These are phyloP conservation scores for Backusella westeae DNA, from an alignment of 192 early-diverging fungal species.

Conservation along the genomic window DNA sequence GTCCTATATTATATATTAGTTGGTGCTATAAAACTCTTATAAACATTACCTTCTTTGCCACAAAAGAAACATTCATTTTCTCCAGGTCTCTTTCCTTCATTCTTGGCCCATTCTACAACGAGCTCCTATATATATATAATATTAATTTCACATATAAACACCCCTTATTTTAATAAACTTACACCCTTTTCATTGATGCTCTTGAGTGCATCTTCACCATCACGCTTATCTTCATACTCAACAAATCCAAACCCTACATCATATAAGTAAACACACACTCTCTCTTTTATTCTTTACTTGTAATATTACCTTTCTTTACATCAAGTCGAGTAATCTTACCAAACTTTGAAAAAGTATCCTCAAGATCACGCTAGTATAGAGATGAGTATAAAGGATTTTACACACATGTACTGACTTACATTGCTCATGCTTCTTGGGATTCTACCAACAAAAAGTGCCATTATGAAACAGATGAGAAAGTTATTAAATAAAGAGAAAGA, in stretches of 20 bases:
- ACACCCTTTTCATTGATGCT: constrained; percentile 40
- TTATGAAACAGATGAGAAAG: constrained; percentile 13
- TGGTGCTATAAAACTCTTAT: too few species aligned
- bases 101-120: constrained; percentile 59
- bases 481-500: neutral
- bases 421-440: constrained; percentile 40
- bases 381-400: neutral
- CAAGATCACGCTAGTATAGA: constrained; percentile 47
- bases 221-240: constrained; percentile 45
- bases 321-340: constrained; percentile 54
- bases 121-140: constrained; percentile 9
- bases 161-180: constrained; percentile 12
- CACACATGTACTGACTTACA: neutral
- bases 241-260: constrained; percentile 49
- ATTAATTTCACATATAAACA: neutral
- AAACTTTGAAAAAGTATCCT: constrained; percentile 50
- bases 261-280: neutral
- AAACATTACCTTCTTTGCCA: constrained; percentile 9
- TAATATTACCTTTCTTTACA: constrained; percentile 45
- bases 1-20: constrained; percentile 10
- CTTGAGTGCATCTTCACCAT: constrained; percentile 48
- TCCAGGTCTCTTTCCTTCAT: constrained; percentile 47
- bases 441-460: constrained; percentile 49
- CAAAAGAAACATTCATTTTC: constrained; percentile 51
- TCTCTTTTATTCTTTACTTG: neutral